A percentile compares a stretch with the other conserved stretches of the same genome.
Evolutionary conservation across 169 alveolate genomes (phyloP).

Genomic region (Plasmodium malariae): DNA sequence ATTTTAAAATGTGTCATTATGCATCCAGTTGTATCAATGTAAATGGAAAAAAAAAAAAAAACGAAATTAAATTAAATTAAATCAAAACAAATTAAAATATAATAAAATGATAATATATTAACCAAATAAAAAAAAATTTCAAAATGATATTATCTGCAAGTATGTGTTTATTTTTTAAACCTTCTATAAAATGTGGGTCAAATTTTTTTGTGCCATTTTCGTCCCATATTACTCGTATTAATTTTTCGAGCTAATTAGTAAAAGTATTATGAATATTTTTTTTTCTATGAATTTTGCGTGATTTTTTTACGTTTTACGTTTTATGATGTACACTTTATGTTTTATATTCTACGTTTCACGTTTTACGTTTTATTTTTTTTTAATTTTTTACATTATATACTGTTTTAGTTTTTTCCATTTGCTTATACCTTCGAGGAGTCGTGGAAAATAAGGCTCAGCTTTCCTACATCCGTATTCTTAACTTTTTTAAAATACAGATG

Average conservation of each 20-base stretch:
- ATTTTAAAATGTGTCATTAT: background rate
- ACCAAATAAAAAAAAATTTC: background rate
- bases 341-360: too few relatives aligned
- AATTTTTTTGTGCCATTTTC: constrained; percentile 53
- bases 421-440: constrained; percentile 38
- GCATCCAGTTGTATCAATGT: background rate
- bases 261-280: too few relatives aligned
- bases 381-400: too few relatives aligned
- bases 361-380: background rate
- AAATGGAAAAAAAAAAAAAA: constrained; percentile 1
- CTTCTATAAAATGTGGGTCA: constrained; percentile 49
- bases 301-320: background rate
- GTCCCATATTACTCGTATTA: constrained; percentile 49
- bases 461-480: constrained; percentile 55
- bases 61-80: background rate
- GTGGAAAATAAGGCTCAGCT: constrained; percentile 16
- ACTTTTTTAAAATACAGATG: constrained; percentile 51
- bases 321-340: background rate
- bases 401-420: background rate
- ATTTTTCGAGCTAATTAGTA: constrained; percentile 36
- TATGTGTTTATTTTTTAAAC: constrained; percentile 21
- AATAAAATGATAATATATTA: background rate
- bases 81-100: background rate
- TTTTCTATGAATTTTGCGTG: background rate
- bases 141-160: background rate